Evolutionary conservation across 2,329 filamentous ascomycete genomes (phyloP).

Genomic region (Cercospora citrullina): DNA sequence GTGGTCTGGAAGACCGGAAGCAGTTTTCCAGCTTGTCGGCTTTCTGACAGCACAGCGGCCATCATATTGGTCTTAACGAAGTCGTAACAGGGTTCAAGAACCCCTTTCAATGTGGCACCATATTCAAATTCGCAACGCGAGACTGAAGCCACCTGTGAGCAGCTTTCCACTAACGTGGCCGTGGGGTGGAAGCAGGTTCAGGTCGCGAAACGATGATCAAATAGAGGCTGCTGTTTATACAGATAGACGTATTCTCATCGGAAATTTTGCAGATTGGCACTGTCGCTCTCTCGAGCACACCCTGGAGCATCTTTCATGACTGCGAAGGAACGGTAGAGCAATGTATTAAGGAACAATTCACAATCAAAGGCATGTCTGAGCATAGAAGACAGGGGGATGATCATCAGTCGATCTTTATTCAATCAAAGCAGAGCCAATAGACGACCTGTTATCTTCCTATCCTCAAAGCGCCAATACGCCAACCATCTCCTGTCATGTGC

Average conservation of each 20-base stretch:
- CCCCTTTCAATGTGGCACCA: too few relatives aligned
- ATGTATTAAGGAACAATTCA: not conserved
- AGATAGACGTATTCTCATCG: not conserved
- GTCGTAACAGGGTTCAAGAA: too few relatives aligned
- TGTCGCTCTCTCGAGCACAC: not conserved
- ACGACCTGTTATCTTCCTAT: conserved; percentile 1
- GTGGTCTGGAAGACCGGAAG: too few relatives aligned
- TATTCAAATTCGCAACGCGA: too few relatives aligned
- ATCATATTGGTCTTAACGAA: too few relatives aligned
- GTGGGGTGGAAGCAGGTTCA: too few relatives aligned
- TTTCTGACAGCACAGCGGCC: too few relatives aligned
- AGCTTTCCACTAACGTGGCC: too few relatives aligned
- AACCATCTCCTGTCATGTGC: not conserved
- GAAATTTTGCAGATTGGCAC: not conserved
- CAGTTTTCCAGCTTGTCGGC: too few relatives aligned
- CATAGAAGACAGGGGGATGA: not conserved
- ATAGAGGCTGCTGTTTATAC: not conserved
- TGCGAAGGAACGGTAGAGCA: not conserved
- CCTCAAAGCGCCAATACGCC: not conserved
- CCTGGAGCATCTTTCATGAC: not conserved
- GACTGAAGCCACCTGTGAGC: too few relatives aligned
- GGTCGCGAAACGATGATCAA: not conserved
- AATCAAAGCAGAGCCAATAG: not conserved
- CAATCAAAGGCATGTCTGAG: not conserved
- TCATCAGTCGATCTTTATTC: not conserved